phyloP scores from a whole-genome alignment of 2,329 filamentous ascomycete species.

The Aspergillus ustus region DNA sequence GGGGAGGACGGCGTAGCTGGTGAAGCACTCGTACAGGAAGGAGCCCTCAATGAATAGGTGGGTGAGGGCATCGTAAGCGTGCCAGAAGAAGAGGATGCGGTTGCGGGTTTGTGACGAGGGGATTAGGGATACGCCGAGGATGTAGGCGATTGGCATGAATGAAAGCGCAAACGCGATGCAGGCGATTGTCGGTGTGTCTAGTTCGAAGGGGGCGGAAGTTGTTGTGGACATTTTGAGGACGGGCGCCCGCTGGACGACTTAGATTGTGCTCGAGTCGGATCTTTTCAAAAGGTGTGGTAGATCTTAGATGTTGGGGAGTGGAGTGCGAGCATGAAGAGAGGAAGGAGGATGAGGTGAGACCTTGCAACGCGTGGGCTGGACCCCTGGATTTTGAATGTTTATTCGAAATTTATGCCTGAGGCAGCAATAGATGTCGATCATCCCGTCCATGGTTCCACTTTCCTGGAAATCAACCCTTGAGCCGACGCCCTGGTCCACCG shows the following conservation, averaged over 20 bases:
- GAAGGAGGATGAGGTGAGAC: not conserved
- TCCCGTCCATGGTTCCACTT: not conserved
- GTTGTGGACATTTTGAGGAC: constrained; percentile 21
- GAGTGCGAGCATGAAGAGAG: not conserved
- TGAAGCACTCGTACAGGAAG: constrained; percentile 95
- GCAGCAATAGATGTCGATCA: not conserved
- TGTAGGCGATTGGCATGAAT: constrained; percentile 59
- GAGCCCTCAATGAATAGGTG: constrained; percentile 90
- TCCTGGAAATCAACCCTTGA: too few relatives aligned
- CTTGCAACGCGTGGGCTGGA: not conserved
- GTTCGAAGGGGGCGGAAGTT: constrained; percentile 35
- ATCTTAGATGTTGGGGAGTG: too few relatives aligned
- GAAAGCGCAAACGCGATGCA: constrained; percentile 60
- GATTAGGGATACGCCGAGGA: constrained; percentile 55
- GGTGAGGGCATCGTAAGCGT: constrained; percentile 88
- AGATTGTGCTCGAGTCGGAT: too few relatives aligned
- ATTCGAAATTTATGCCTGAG: too few relatives aligned
- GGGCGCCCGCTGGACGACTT: too few relatives aligned
- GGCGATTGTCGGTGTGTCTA: constrained; percentile 54
- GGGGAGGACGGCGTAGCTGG: constrained; percentile 60
- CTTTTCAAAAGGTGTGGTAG: too few relatives aligned
- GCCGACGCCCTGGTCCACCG: too few relatives aligned
- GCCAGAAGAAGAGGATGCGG: constrained; percentile 90
- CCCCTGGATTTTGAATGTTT: not conserved
- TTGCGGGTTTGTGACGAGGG: constrained; percentile 59